Evolutionary conservation across 495 filamentous ascomycete genomes (phyloP), one percentile per base, ranked within the genome.

Genomic region (Daldinia loculata): DNA sequence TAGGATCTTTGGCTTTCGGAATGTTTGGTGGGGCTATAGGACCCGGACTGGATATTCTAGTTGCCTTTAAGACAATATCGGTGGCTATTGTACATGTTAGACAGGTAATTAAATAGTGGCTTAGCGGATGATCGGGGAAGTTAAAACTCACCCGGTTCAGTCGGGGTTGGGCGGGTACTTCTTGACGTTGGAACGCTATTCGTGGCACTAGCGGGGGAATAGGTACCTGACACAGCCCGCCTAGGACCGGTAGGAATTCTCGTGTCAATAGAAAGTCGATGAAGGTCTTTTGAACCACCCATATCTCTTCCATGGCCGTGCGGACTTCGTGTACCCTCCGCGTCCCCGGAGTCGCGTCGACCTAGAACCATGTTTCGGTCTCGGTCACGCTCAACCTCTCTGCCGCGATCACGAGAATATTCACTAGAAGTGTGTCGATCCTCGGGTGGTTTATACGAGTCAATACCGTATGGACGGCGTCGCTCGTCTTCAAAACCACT

Each of bases 1-100:
- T 55, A n/a, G 68, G 56, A 45, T 76, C 67, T 27, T 66, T 74
- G 14, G 68, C 56, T 24, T 70, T 72, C 7, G 74, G 68, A 14
- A 67, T 56, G 12, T 11, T 41, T 29, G 45, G 9, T 5, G 48
- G 24, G n/a, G 43, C 34, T 26, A 38, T 15, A 14, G 62, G 43
- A 32, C 19, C 55, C 4, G 62, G 43, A 39, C 19, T 60, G 6
- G 39, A 26, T 24, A 22, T 0, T 9, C 2, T 43, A 19, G 22
- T 51, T 8, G 24, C 15, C 9, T 48, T 66, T 30, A 15, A 4
- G 8, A 14, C 6, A 50, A 36, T 69, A 8, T 59, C 50, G 11
- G 56, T 19, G 9, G 61, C 70, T 73, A 59, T 61, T 32, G 34
- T 39, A 0, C 24, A 52, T 24, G 24, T 72, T 66, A 72, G 70